A percentile compares a stretch with the other conserved stretches of the same genome.
Evolutionary conservation across 2,329 filamentous ascomycete genomes (phyloP).

Genomic region (Pseudogymnoascus sp.): DNA sequence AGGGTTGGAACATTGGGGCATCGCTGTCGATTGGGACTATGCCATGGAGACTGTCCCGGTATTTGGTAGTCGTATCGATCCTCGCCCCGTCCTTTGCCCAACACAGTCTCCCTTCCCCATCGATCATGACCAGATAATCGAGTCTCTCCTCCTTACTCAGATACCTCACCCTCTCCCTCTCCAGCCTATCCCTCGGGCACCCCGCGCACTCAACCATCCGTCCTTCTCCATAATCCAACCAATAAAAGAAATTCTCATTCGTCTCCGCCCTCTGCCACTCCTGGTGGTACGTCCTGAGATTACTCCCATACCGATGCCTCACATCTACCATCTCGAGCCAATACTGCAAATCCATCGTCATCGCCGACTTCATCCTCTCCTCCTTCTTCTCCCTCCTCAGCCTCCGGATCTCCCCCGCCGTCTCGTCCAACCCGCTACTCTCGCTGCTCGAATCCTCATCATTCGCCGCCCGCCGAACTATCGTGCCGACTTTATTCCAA

Average conservation of each 20-base stretch:
- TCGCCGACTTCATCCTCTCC: conserved; percentile 56
- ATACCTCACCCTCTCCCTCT: conserved; percentile 75
- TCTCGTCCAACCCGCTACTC: conserved; percentile 15
- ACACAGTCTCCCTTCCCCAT: conserved; percentile 64
- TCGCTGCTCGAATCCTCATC: conserved; percentile 42
- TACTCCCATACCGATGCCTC: conserved; percentile 82
- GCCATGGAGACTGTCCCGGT: conserved; percentile 71
- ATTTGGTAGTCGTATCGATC: conserved; percentile 68
- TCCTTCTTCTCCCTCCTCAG: conserved; percentile 42
- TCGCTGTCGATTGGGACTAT: conserved; percentile 56
- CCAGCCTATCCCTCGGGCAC: conserved; percentile 66
- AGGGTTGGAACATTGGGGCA: conserved; percentile 42
- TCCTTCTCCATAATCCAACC: conserved; percentile 78
- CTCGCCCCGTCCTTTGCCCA: conserved; percentile 77
- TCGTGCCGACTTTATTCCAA: conserved; percentile 66
- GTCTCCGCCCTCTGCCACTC: conserved; percentile 74
- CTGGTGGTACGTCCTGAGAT: conserved; percentile 71
- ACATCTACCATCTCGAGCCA: conserved; percentile 72
- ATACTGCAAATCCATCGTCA: conserved; percentile 78
- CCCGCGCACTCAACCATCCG: conserved; percentile 58
- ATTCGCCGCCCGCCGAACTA: conserved; percentile 63
- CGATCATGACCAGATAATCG: conserved; percentile 71
- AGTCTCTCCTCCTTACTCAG: conserved; percentile 72
- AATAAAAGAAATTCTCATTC: conserved; percentile 86
- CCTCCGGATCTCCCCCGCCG: conserved; percentile 32